Conservation (phyloP, 2,329 filamentous ascomycete genomes). For the Aspergillus neoniger region DNA sequence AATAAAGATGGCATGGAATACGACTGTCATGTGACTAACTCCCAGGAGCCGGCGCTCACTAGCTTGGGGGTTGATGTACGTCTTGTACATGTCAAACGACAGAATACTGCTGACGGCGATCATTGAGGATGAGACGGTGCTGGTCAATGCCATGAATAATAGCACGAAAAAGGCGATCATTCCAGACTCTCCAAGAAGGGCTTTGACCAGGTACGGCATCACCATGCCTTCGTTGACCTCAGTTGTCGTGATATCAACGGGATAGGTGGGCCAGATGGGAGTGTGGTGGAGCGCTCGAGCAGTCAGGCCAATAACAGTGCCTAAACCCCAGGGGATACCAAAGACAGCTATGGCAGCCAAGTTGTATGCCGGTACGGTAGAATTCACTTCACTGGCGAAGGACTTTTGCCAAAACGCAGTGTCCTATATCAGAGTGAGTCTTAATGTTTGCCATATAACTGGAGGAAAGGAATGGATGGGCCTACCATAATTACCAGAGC, state of each 20-base stretch:
- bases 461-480: not conserved
- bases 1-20: conserved; percentile 53
- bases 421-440: conserved; percentile 31
- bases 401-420: conserved; percentile 58
- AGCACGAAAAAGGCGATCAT: conserved; percentile 50
- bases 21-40: conserved; percentile 51
- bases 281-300: conserved; percentile 51
- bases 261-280: conserved; percentile 49
- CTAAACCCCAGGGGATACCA: conserved; percentile 51
- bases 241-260: conserved; percentile 40
- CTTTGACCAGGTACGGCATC: conserved; percentile 51
- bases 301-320: conserved; percentile 50
- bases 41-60: conserved; percentile 46
- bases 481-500: conserved; percentile 52
- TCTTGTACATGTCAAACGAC: conserved; percentile 54
- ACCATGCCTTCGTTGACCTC: conserved; percentile 50
- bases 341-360: conserved; percentile 50
- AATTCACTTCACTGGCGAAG: conserved; percentile 51
- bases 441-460: not conserved
- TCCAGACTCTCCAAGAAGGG: conserved; percentile 47
- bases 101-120: conserved; percentile 56
- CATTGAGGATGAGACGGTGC: conserved; percentile 53
- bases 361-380: conserved; percentile 52
- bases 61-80: conserved; percentile 52
- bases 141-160: conserved; percentile 56